phyloP scores from a whole-genome alignment of 345 rosid genomes.

The Salix caprea region DNA sequence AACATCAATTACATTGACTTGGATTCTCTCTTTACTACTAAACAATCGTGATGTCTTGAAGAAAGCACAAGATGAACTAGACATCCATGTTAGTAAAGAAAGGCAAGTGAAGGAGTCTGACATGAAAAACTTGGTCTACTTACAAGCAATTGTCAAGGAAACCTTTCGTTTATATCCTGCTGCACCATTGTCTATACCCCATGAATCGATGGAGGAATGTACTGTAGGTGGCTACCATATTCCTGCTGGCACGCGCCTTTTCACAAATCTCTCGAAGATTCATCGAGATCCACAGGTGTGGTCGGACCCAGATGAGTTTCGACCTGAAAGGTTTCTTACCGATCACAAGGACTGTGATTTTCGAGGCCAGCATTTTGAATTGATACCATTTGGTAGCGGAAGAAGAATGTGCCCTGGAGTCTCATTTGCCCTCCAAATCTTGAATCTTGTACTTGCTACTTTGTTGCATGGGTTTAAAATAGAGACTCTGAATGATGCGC shows the following conservation, averaged over 20 bases:
- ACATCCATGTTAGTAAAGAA: constrained; percentile 12
- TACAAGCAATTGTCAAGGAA: constrained; percentile 28
- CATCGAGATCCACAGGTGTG: constrained; percentile 10
- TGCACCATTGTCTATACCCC: neutral
- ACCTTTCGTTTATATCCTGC: constrained; percentile 19
- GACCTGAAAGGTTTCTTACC: constrained; percentile 11
- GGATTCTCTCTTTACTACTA: constrained; percentile 20
- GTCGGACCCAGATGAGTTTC: neutral
- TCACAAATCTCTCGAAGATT: constrained; percentile 8
- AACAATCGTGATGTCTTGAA: constrained; percentile 5
- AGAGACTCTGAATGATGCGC: neutral
- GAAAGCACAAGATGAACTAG: constrained; percentile 23
- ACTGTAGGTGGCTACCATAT: constrained; percentile 4
- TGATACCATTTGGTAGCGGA: constrained; percentile 5
- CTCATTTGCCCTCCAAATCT: neutral
- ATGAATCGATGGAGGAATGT: constrained; percentile 9
- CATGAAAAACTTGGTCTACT: constrained; percentile 16
- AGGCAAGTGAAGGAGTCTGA: constrained; percentile 26
- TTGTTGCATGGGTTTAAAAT: constrained; percentile 5
- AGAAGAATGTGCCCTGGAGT: constrained; percentile 13
- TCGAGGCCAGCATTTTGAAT: neutral
- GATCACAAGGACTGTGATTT: constrained; percentile 3
- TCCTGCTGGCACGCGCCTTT: constrained; percentile 9
- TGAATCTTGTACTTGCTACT: neutral
- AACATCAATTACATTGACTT: constrained; percentile 11